phyloP scores from a whole-genome alignment of 2,329 filamentous ascomycete species.

The Cladosporium colombiae region DNA sequence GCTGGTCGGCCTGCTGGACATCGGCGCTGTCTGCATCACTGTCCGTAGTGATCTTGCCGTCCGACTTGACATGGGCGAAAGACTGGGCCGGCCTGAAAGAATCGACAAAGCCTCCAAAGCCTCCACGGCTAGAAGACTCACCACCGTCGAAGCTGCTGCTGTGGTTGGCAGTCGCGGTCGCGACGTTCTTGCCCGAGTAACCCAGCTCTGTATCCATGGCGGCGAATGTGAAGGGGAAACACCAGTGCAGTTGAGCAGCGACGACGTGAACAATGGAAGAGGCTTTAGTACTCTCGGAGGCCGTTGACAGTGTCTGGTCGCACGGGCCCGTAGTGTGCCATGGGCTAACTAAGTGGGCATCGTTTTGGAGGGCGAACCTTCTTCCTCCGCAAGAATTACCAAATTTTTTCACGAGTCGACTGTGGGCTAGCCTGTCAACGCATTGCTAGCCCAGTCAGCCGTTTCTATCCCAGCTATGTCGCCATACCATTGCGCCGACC shows the following conservation, averaged over 20 bases:
- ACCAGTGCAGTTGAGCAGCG: not conserved
- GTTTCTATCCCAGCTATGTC: not conserved
- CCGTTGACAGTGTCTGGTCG: constrained; percentile 11
- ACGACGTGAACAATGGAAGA: constrained; percentile 1
- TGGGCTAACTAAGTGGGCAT: constrained; percentile 9
- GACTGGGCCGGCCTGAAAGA: constrained; percentile 15
- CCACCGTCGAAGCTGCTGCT: not conserved
- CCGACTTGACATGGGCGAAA: not conserved
- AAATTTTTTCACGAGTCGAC: not conserved
- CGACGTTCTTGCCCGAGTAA: constrained; percentile 11
- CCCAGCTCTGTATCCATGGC: constrained; percentile 18
- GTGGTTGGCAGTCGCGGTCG: not conserved
- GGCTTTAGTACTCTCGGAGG: constrained; percentile 13
- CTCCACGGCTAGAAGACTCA: not conserved
- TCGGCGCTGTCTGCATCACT: constrained; percentile 26
- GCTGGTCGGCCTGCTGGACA: constrained; percentile 32
- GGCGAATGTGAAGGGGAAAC: not conserved
- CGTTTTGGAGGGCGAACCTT: not conserved
- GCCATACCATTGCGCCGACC: not conserved
- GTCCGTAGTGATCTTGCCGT: not conserved
- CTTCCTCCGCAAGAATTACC: constrained; percentile 6
- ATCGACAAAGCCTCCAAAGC: constrained; percentile 18
- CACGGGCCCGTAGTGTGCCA: constrained; percentile 13
- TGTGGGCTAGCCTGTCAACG: constrained; percentile 2
- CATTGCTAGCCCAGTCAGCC: not conserved